Evolutionary conservation across 176 grass and related monocot genomes (phyloP).

Genomic region (Phoenix dactylifera): DNA sequence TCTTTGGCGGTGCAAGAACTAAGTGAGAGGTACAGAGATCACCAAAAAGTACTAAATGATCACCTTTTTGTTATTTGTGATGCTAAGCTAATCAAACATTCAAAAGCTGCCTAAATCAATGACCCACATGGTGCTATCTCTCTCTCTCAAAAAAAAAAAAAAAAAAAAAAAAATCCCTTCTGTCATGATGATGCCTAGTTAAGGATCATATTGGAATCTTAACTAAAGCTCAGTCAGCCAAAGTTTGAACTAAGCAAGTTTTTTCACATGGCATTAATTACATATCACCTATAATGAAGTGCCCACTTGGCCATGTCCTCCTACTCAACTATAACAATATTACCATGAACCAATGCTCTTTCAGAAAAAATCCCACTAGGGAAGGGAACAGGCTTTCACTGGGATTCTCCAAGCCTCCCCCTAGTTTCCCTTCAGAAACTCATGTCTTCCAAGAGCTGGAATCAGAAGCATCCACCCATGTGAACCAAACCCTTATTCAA

Average conservation of each 20-base stretch:
- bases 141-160: neutral
- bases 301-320: neutral
- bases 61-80: neutral
- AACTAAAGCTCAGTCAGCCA: neutral
- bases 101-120: neutral
- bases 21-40: too few relatives aligned
- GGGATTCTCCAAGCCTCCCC: neutral
- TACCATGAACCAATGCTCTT: neutral
- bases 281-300: neutral
- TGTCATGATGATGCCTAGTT: neutral
- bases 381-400: neutral
- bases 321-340: neutral
- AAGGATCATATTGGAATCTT: neutral
- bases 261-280: neutral
- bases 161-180: neutral
- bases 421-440: neutral
- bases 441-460: neutral
- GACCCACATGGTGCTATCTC: neutral
- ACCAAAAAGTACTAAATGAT: neutral
- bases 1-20: neutral
- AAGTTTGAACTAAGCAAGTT: neutral
- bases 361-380: neutral
- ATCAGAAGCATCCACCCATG: slow-evolving; percentile 4
- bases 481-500: neutral
- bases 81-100: neutral